These are phyloP conservation scores for Hanseniaspora gamundiae DNA, from an alignment of 1,139 yeast species.

Conservation along the genomic window DNA sequence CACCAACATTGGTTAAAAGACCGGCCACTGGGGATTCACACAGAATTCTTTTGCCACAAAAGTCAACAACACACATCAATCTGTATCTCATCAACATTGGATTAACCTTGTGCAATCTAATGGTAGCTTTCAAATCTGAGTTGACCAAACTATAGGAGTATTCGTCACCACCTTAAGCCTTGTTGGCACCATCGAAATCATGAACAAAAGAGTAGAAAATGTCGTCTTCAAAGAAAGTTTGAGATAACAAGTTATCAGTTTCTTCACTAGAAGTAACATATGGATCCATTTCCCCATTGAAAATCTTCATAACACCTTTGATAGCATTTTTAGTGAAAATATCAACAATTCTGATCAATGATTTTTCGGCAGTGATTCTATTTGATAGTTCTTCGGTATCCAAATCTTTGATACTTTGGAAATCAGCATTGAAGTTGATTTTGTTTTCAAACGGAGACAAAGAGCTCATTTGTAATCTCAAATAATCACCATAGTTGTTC, in stretches of 20 bases:
- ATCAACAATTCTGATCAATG: slow-evolving; percentile 57
- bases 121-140: slow-evolving; percentile 69
- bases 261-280: slow-evolving; percentile 50
- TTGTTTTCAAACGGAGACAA: slow-evolving; percentile 22
- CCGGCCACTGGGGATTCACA: slow-evolving; percentile 99
- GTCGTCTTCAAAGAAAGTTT: slow-evolving; percentile 66
- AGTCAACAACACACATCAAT: slow-evolving; percentile 77
- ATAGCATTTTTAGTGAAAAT: slow-evolving; percentile 72
- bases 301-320: slow-evolving; percentile 66
- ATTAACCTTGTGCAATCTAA: slow-evolving; percentile 56
- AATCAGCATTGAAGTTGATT: slow-evolving; percentile 86
- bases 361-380: slow-evolving; percentile 60
- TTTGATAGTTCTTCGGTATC: slow-evolving; percentile 31
- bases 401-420: slow-evolving; percentile 69
- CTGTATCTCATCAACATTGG: slow-evolving; percentile 45
- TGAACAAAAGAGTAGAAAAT: slow-evolving; percentile 75
- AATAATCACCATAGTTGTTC: slow-evolving; percentile 18
- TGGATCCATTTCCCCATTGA: slow-evolving; percentile 65
- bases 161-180: slow-evolving; percentile 61
- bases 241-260: slow-evolving; percentile 13
- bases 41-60: slow-evolving; percentile 73
- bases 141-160: slow-evolving; percentile 76
- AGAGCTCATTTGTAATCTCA: slow-evolving; percentile 17
- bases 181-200: slow-evolving; percentile 62
- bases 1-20: slow-evolving; percentile 40